phyloP scores from a whole-genome alignment of 2,329 filamentous ascomycete species.

The Fonsecaea pedrosoi region DNA sequence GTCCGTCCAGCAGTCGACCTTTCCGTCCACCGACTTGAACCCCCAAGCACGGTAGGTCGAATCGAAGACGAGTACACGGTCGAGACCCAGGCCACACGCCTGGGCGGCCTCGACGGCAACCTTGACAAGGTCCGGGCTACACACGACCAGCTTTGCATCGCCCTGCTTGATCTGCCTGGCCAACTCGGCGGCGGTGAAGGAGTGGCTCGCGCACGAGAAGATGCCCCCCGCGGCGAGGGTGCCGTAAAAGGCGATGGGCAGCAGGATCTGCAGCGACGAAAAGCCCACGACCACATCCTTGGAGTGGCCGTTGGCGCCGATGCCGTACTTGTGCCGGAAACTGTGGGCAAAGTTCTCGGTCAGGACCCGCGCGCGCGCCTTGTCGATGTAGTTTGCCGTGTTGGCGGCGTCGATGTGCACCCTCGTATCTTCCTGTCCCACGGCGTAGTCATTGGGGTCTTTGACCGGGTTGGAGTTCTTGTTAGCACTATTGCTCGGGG shows the following conservation, averaged over 20 bases:
- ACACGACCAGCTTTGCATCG: conserved; percentile 52
- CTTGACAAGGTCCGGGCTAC: conserved; percentile 58
- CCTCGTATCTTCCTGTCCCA: background rate
- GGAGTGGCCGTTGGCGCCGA: conserved; percentile 58
- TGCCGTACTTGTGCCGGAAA: conserved; percentile 59
- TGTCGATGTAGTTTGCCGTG: conserved; percentile 40
- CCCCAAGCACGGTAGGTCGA: conserved; percentile 43
- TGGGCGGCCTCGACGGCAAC: conserved; percentile 59
- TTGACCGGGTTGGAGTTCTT: background rate
- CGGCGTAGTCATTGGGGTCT: background rate
- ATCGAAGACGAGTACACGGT: conserved; percentile 60
- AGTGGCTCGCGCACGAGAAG: conserved; percentile 62
- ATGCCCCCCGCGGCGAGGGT: conserved; percentile 67
- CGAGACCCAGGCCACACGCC: conserved; percentile 50
- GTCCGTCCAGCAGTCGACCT: conserved; percentile 5
- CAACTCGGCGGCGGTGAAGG: conserved; percentile 60
- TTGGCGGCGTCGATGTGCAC: conserved; percentile 1
- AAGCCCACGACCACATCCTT: conserved; percentile 64
- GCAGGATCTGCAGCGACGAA: conserved; percentile 62
- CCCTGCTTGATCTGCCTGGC: conserved; percentile 56
- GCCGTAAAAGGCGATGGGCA: conserved; percentile 62
- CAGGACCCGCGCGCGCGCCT: conserved; percentile 56
- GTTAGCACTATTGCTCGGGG: background rate
- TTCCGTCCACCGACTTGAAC: background rate
- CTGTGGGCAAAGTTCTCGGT: conserved; percentile 63